Evolutionary conservation across 192 early-diverging fungal species (phyloP), one percentile per base, ranked within the genome.

Genomic region (Coemansia umbellata): DNA sequence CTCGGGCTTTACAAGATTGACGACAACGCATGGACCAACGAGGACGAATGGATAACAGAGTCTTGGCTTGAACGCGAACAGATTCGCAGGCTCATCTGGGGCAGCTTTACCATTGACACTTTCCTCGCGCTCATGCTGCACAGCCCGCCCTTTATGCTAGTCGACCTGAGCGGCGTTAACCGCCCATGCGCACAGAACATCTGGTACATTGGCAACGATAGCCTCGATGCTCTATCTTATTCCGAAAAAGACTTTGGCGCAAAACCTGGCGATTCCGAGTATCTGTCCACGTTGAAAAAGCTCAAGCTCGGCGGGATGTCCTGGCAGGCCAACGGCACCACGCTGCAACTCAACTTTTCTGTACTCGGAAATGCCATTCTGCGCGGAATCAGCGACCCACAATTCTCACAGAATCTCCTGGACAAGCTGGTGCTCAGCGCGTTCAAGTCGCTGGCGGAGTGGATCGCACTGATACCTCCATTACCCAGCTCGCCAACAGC

Each of bases 21-120:
- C 55, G 60, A 63, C 59, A 58, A 27, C 59, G 55, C 48, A 5
- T 66, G 58, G 59, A 44, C 49, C 44, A 53, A 56, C 26, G 58
- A 53, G 13, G 63, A 66, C 32, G 63, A 49, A 24, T 74, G 70
- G 70, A 50, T 74, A 19, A 37, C 54, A n/a, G 59, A 55, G 28
- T 63, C 70, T 10, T 74, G 70, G 70, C 50, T 74, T 17, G 70
- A 74, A 45, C 70, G 70, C 59, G 70, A 74, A 59, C 62, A 74
- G 50, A 57, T 66, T 5, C 58, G 70, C 15, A 53, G 70, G 0
- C 37, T 74, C 0, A 57, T 66, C 15, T 74, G 70, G 70, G 63
- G 59, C 50, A 45, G 58, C 47, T 74, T 74, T 41, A 55, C 70
- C 5, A 35, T 66, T 14, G 70, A 74, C 47, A 74, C 70, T 32